Base-by-base conservation (phyloP, 805 yeast genomes). In the Zygoascus bituminiphila region DNA sequence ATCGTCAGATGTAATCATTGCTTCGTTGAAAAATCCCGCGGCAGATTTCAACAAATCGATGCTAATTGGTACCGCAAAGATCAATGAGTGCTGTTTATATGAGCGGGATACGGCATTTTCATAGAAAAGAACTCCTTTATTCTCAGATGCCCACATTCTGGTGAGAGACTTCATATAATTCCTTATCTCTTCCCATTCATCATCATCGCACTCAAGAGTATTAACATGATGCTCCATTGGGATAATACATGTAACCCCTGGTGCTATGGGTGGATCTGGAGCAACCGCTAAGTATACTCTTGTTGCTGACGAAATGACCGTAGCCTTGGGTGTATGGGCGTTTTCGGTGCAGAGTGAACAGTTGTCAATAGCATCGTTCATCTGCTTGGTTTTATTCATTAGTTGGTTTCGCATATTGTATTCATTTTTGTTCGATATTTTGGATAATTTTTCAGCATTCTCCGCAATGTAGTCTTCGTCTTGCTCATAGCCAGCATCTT, bases 391-490 rank as follows among this genome's bases (percentile, higher is more conserved):
- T 24, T 57, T 51, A 2, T 55, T 55, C 14, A 65, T 53, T 19
- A 62, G 62, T 40, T 58, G 61, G 44, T 57, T 61, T 26, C 53
- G 55, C 37, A 65, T 51, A 42, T 69, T 63, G 7, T 65, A 52
- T 21, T 62, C 60, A 12, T 33, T 21, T 15, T 56, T 54, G 19
- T 60, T 54, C 9, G 64, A 53, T 15, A 65, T 50, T 15, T 54
- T 46, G 0, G 77, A 71, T 8, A 74, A 59, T 35, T 58, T 59
- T 0, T 61, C 60, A 0, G 75, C 69, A 38, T 65, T 63, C 5
- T 72, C 76, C 46, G 71, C 75, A 44, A 71, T 69, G 38, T 67
- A 65, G 37, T 74, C 78, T 39, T 68, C 48, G 45, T 72, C 75
- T n/a, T 62, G 58, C 15, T 61, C 59, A 53, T 60, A 74, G 15